Conservation (phyloP, 164 flowering plant genomes). For the Vitis labrusca region DNA sequence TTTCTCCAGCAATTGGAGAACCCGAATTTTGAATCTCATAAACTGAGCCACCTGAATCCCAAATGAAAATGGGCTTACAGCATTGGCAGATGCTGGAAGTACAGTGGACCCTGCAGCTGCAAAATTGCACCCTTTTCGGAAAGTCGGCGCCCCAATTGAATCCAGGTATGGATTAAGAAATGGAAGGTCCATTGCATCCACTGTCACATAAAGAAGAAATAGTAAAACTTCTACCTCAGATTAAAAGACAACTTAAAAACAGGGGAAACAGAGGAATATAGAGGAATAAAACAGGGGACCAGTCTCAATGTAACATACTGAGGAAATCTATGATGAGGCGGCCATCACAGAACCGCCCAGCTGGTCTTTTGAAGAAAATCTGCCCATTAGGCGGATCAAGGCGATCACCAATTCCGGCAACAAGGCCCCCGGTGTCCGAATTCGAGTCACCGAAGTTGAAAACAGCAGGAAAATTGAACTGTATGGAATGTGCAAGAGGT, state of each 20-base stretch:
- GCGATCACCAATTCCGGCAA: constrained; percentile 41
- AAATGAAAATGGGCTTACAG: constrained; percentile 85
- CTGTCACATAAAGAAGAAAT: constrained; percentile 34
- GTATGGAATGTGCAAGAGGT: constrained; percentile 20
- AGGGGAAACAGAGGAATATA: constrained; percentile 2
- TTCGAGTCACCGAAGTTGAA: constrained; percentile 84
- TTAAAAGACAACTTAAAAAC: not conserved
- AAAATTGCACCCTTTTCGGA: constrained; percentile 80
- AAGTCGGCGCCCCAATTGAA: constrained; percentile 66
- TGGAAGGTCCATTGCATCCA: constrained; percentile 83
- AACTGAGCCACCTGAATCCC: constrained; percentile 86
- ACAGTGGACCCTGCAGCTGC: constrained; percentile 89
- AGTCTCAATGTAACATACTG: constrained; percentile 24
- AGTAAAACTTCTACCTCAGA: not conserved
- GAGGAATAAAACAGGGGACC: not conserved
- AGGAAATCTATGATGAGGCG: constrained; percentile 69
- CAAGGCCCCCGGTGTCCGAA: constrained; percentile 63
- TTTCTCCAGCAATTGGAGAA: constrained; percentile 58
- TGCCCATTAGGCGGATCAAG: constrained; percentile 60
- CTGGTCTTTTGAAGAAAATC: constrained; percentile 40
- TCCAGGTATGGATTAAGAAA: constrained; percentile 87
- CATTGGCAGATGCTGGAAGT: constrained; percentile 67
- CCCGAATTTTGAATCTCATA: constrained; percentile 66
- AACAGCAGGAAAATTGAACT: constrained; percentile 49
- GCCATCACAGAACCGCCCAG: constrained; percentile 75